A percentile compares a stretch with the other conserved stretches of the same genome.
These are phyloP conservation scores for Citeromyces hawaiiensis DNA, from an alignment of 1,139 yeast genomes.

Conservation along the genomic window DNA sequence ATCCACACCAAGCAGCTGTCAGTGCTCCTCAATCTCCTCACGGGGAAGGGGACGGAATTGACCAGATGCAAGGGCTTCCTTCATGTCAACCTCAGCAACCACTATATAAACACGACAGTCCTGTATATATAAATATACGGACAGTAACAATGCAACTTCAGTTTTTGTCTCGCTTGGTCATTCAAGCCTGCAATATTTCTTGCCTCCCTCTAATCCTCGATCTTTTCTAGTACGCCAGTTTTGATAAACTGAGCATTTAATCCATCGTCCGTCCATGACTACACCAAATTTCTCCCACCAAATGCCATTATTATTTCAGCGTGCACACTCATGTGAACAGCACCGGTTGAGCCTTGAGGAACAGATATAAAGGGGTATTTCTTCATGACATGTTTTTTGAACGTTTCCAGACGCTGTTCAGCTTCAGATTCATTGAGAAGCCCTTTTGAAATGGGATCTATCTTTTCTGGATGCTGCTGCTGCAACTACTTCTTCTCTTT, in stretches of 20 bases:
- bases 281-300: too few species aligned
- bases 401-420: constrained; percentile 26
- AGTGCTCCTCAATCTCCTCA: constrained; percentile 98
- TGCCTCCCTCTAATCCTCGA: too few species aligned
- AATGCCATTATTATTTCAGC: too few species aligned
- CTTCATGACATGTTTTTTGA: constrained; percentile 23
- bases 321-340: too few species aligned
- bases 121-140: too few species aligned
- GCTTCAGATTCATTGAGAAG: constrained; percentile 38
- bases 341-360: constrained; percentile 27
- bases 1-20: constrained; percentile 97
- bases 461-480: constrained; percentile 17
- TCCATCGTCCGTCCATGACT: too few species aligned
- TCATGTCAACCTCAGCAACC: constrained; percentile 99
- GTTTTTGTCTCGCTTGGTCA: too few species aligned
- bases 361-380: constrained; percentile 43
- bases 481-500: constrained; percentile 13
- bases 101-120: too few species aligned
- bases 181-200: too few species aligned
- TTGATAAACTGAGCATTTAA: too few species aligned
- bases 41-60: constrained; percentile 99
- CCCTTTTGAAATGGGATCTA: constrained; percentile 34
- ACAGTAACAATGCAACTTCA: too few species aligned
- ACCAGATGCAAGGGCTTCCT: constrained; percentile 99
- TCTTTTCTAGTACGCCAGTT: too few species aligned